Conservation (phyloP, 1,284 basidiomycete genomes). For the Malassezia arunalokei region DNA sequence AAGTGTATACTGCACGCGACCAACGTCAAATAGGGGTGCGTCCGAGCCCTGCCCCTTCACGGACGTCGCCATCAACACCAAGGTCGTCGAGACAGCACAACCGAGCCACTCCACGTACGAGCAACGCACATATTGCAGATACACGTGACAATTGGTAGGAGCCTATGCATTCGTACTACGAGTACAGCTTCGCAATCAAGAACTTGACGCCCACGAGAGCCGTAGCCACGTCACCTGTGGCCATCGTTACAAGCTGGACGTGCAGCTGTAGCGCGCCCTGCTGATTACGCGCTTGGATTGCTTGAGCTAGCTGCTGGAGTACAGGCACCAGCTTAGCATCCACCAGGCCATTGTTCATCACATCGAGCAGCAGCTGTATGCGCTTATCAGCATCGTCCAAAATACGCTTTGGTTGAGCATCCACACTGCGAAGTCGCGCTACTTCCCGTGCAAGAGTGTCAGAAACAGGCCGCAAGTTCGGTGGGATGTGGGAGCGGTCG, state of each 20-base stretch:
- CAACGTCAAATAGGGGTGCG: conserved; percentile 38
- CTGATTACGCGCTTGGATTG: conserved; percentile 38
- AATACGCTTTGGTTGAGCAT: conserved; percentile 64
- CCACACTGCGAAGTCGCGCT: conserved; percentile 21
- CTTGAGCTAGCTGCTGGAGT: conserved; percentile 39
- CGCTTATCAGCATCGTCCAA: conserved; percentile 78
- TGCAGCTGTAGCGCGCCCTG: conserved; percentile 35
- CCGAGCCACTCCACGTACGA: neutral
- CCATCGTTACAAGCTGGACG: conserved; percentile 36
- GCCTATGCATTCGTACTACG: conserved; percentile 1
- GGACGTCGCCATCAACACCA: neutral
- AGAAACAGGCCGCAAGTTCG: conserved; percentile 58
- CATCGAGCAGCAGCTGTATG: conserved; percentile 75
- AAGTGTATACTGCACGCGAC: conserved; percentile 42
- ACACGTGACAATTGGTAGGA: neutral
- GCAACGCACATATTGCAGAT: neutral
- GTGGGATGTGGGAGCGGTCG: conserved; percentile 79
- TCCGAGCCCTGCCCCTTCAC: too few relatives aligned
- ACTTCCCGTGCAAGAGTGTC: conserved; percentile 43
- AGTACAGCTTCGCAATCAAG: conserved; percentile 22
- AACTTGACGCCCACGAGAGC: conserved; percentile 43
- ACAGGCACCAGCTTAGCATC: conserved; percentile 30
- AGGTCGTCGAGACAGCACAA: neutral
- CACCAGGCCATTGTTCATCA: conserved; percentile 77
- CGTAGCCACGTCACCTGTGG: conserved; percentile 32